Base-by-base conservation (phyloP, 345 rosid genomes). In the Corchorus olitorius region DNA sequence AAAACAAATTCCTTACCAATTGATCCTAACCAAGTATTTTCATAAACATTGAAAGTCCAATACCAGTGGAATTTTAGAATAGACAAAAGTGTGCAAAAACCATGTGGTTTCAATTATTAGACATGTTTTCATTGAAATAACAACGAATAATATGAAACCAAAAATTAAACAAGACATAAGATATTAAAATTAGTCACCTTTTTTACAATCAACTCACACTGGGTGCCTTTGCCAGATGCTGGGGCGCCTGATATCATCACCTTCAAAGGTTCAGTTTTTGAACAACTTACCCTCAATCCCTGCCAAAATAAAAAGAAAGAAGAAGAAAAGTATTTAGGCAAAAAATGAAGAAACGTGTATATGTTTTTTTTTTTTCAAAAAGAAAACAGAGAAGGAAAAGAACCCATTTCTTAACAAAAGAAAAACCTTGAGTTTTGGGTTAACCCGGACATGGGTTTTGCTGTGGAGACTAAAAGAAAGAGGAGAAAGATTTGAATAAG, bases 201-300 rank as follows among this genome's bases (percentile, higher is more conserved):
- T 13, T 87, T 84, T 76, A 85, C 96, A 49, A 92, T 89, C 70
- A 93, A 81, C 74, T 93, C 96, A 75, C 98, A 90, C 77, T 93
- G 99, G 74, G 99, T 89, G 65, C 99, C 96, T 85, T 93, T 95
- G 55, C 99, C 98, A 1, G 94, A 95, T 9, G 97, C 97, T 0
- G 98, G 94, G 39, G 98, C 98, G 46, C 99, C 98, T 0, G 96
- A 93, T 72, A 94, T 93, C 95, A 94, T 94, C 73, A 94, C 97
- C 82, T 90, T 93, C 82, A 94, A 50, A 0, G 97, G 90, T 82
- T 90, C 89, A 39, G 49, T 60, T 5, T 79, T 74, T 12, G 89
- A 94, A 87, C 95, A 86, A 72, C 63, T 75, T 65, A 91, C 67
- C 80, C 83, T 72, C 72, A 85, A 75, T 35, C 80, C 83, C 91